Evolutionary conservation across 116 monocot species (phyloP), one percentile per base, ranked within the genome.

Genomic region (Phalaenopsis hybrid): DNA sequence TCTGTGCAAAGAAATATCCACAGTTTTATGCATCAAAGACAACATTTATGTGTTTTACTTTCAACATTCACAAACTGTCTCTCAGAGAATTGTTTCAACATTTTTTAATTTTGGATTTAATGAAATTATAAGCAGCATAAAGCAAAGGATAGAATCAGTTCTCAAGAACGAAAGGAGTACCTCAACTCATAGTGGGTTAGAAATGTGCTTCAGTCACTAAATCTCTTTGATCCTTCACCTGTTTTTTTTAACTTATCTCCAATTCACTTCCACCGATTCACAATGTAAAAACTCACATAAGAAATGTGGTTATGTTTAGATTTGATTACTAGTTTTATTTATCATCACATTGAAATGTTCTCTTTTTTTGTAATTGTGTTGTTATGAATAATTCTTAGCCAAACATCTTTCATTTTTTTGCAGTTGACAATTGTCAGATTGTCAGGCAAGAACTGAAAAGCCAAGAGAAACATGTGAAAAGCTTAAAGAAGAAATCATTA

Each of bases 381-480:
- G 37, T 75, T 46, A 15, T 8, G 13, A 34, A 34, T 72, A 41
- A 46, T 75, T 75, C 45, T 46, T 45, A 21, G n/a, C n/a, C 21
- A 46, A 20, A 45, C 8, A 46, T 20, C 43, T 8, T 75, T 46
- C 75, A 45, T 46, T 20, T 75, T 46, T 45, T 44, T 89, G 51
- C 52, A 86, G 86, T 81, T 50, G 86, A 89, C 41, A 82, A 52
- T 61, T 44, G 80, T 77, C 86, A 86, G 72, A 86, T 86, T 65
- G 50, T 89, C 28, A 76, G 78, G 80, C 81, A 86, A 75, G 89
- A 86, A 12, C 63, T 89, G 76, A 89, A 89, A 81, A 86, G 65
- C 77, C 86, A 86, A 86, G 78, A 65, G 81, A 88, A 83, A 57
- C 88, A 85, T 83, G 88, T 84, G 21, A 83, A 79, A 37, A 81